Percentiles rank a stretch among this genome's conserved stretches.
Evolutionary conservation across 108 stramenopile genomes (phyloP).

Genomic region (Cyclotella baltica): DNA sequence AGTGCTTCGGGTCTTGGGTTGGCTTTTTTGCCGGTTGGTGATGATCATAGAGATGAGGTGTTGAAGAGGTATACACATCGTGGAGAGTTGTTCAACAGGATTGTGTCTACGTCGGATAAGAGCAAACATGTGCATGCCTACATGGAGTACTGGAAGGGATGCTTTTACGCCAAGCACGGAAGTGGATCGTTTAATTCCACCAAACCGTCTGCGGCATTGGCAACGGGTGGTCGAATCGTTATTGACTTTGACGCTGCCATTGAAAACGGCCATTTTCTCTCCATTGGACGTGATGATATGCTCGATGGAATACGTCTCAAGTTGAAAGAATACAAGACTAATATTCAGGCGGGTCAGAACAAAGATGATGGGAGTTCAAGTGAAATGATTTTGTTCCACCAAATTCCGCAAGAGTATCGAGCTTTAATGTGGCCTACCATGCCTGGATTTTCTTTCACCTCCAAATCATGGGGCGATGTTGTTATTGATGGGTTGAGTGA

Average conservation of each 20-base stretch:
- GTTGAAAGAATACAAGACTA: constrained; percentile 67
- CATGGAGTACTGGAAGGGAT: constrained; percentile 68
- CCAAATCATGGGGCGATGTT: constrained; percentile 75
- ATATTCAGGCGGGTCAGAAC: constrained; percentile 40
- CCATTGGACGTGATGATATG: constrained; percentile 70
- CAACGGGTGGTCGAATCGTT: constrained; percentile 67
- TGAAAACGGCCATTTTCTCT: constrained; percentile 60
- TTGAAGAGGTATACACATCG: constrained; percentile 45
- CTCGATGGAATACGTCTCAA: constrained; percentile 67
- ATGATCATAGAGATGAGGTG: constrained; percentile 29
- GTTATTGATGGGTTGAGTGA: constrained; percentile 65
- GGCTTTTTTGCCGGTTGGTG: constrained; percentile 56
- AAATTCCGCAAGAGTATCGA: constrained; percentile 61
- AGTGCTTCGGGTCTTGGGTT: constrained; percentile 34
- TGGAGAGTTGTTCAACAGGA: constrained; percentile 59
- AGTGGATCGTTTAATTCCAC: constrained; percentile 32
- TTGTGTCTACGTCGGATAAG: constrained; percentile 19
- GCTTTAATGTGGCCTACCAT: constrained; percentile 67
- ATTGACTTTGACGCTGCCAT: constrained; percentile 68
- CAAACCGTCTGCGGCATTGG: constrained; percentile 51
- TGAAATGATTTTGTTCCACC: constrained; percentile 59
- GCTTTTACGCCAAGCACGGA: constrained; percentile 58
- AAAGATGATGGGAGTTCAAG: constrained; percentile 8
- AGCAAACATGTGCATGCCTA: constrained; percentile 41
- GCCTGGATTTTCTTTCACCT: constrained; percentile 71